These are phyloP conservation scores for Ascomycota sp. DNA, from an alignment of 2,329 filamentous ascomycete genomes.

Conservation along the genomic window DNA sequence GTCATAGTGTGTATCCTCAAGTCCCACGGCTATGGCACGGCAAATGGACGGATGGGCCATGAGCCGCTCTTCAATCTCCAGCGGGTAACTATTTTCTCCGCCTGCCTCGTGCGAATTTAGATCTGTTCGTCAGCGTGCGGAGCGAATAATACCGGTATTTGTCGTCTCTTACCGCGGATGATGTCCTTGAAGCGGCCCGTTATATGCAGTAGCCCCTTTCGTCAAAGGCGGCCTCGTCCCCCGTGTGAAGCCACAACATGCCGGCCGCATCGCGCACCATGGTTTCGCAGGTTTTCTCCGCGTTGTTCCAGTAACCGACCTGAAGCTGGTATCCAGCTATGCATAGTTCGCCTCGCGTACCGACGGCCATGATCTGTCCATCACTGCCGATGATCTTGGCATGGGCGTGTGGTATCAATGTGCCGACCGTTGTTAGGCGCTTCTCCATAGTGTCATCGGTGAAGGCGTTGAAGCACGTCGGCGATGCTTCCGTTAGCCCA, in stretches of 20 bases:
- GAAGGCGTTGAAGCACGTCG: slow-evolving; percentile 65
- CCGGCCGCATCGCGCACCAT: slow-evolving; percentile 32
- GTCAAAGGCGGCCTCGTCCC: slow-evolving; percentile 50
- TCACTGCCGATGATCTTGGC: slow-evolving; percentile 59
- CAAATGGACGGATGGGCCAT: slow-evolving; percentile 39
- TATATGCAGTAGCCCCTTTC: slow-evolving; percentile 50
- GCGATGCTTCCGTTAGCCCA: slow-evolving; percentile 57
- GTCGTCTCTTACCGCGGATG: slow-evolving; percentile 33
- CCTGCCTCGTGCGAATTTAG: slow-evolving; percentile 15
- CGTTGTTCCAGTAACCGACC: slow-evolving; percentile 47
- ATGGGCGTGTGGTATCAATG: slow-evolving; percentile 51
- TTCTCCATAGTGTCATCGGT: slow-evolving; percentile 48
- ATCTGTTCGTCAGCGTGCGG: not conserved
- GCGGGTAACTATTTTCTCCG: slow-evolving; percentile 53
- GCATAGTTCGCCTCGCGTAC: slow-evolving; percentile 52
- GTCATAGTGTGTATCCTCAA: slow-evolving; percentile 50
- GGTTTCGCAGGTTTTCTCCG: slow-evolving; percentile 47
- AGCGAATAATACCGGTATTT: not conserved
- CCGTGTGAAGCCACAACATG: slow-evolving; percentile 43
- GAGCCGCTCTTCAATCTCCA: slow-evolving; percentile 59
- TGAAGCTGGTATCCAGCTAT: slow-evolving; percentile 62
- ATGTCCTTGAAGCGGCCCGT: slow-evolving; percentile 65
- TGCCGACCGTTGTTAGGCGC: slow-evolving; percentile 53
- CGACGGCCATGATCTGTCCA: slow-evolving; percentile 45
- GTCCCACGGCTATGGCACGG: slow-evolving; percentile 48